These are phyloP conservation scores for Phialophora verrucosa DNA, from an alignment of 2,329 filamentous ascomycete genomes.

Conservation along the genomic window DNA sequence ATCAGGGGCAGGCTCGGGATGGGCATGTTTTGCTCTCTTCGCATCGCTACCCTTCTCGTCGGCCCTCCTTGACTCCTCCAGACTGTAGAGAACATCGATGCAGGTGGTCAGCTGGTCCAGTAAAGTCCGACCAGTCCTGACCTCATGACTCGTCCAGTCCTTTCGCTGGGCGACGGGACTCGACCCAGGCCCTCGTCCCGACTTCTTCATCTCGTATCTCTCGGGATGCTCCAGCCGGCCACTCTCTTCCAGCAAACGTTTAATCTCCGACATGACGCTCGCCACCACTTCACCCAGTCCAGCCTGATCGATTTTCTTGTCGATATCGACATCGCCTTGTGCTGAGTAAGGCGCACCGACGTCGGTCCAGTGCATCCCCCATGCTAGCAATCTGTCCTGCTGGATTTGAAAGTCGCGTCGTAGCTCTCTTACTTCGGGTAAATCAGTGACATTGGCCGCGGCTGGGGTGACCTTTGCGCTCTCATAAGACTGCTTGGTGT, in stretches of 20 bases:
- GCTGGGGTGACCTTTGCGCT: constrained; percentile 58
- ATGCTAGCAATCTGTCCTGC: constrained; percentile 67
- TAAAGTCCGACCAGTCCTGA: constrained; percentile 45
- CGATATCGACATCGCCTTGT: constrained; percentile 56
- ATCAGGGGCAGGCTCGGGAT: constrained; percentile 24
- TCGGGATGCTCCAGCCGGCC: constrained; percentile 59
- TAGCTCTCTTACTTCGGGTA: constrained; percentile 61
- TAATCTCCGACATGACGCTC: constrained; percentile 68
- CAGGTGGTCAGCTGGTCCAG: constrained; percentile 65
- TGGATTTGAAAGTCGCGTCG: constrained; percentile 67
- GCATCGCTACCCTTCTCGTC: constrained; percentile 33
- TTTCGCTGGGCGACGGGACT: constrained; percentile 32
- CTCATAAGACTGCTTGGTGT: constrained; percentile 67
- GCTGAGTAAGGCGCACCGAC: constrained; percentile 44
- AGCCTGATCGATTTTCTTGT: constrained; percentile 66
- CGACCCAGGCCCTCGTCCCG: constrained; percentile 40
- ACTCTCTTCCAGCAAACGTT: constrained; percentile 66
- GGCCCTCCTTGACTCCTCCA: constrained; percentile 60
- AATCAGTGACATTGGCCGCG: constrained; percentile 47
- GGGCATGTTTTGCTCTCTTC: constrained; percentile 31
- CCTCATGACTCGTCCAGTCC: constrained; percentile 40
- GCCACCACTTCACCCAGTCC: constrained; percentile 68
- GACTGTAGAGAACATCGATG: constrained; percentile 68
- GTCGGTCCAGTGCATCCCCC: constrained; percentile 71
- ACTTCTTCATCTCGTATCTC: constrained; percentile 42